Evolutionary conservation across 805 yeast genomes (phyloP).

Genomic region (Tetrapisispora fleetii): DNA sequence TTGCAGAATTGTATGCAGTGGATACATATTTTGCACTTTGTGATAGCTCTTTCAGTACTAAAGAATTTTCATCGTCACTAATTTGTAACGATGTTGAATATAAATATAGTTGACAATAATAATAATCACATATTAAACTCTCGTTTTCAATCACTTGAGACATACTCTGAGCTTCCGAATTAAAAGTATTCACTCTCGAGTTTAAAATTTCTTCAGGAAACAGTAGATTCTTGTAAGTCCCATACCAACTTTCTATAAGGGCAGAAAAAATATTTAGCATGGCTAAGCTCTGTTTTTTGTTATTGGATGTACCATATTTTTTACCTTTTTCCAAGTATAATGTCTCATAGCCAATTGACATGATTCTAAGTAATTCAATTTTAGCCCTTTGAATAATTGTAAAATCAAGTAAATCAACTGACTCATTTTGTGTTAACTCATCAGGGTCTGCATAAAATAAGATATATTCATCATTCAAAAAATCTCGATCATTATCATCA

Average conservation of each 20-base stretch:
- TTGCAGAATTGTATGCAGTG: slow-evolving; percentile 75
- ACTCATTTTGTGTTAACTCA: neutral
- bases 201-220: neutral
- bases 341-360: slow-evolving; percentile 75
- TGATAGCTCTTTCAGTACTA: slow-evolving; percentile 60
- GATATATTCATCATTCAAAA: slow-evolving; percentile 27
- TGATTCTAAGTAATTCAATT: slow-evolving; percentile 66
- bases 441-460: slow-evolving; percentile 17
- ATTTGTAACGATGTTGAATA: slow-evolving; percentile 69
- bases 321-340: slow-evolving; percentile 60
- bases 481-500: slow-evolving; percentile 21
- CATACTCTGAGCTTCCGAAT: slow-evolving; percentile 3
- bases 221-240: slow-evolving; percentile 48
- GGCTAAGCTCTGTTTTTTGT: slow-evolving; percentile 58
- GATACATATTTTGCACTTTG: slow-evolving; percentile 70
- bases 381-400: slow-evolving; percentile 62
- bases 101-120: slow-evolving; percentile 74
- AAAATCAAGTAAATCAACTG: slow-evolving; percentile 37
- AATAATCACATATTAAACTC: slow-evolving; percentile 68
- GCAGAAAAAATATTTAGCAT: slow-evolving; percentile 67
- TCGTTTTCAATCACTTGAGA: slow-evolving; percentile 47
- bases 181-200: neutral
- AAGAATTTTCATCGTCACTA: slow-evolving; percentile 28
- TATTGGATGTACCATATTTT: slow-evolving; percentile 28
- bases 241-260: slow-evolving; percentile 68